These are phyloP conservation scores for Backusella liffmaniae DNA, from an alignment of 192 early-diverging fungal genomes.

Conservation along the genomic window DNA sequence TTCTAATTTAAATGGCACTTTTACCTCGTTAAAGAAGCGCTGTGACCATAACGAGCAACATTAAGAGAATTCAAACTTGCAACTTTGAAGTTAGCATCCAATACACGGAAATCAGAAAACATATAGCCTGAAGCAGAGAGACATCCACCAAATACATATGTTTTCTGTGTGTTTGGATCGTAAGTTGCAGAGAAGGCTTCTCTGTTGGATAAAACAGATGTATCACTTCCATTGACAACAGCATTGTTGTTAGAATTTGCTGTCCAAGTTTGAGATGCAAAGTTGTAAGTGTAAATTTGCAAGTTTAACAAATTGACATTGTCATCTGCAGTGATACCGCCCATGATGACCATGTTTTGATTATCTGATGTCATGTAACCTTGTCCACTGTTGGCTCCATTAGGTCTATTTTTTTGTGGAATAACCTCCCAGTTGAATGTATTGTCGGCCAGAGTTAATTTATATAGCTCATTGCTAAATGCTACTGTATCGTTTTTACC, in stretches of 20 bases:
- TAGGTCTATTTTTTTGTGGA: constrained; percentile 7
- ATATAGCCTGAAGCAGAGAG: background rate
- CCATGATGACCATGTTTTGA: constrained; percentile 7
- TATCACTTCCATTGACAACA: background rate
- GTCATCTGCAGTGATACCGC: background rate
- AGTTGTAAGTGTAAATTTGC: constrained; percentile 12
- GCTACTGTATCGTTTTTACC: constrained; percentile 6
- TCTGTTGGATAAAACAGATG: background rate
- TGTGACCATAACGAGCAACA: constrained; percentile 22
- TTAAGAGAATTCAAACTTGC: background rate
- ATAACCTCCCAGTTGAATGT: constrained; percentile 14
- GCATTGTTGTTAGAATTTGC: background rate
- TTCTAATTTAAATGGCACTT: background rate
- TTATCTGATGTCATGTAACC: constrained; percentile 10
- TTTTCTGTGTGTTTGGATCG: background rate
- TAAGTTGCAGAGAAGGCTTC: constrained; percentile 17
- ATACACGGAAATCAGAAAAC: constrained; percentile 12
- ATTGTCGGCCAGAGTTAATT: constrained; percentile 10
- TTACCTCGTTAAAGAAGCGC: constrained; percentile 21
- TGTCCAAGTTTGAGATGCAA: constrained; percentile 13
- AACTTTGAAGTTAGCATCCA: constrained; percentile 8
- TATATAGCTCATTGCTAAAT: constrained; percentile 21
- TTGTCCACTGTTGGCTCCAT: background rate
- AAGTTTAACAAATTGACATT: background rate
- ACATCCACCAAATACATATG: constrained; percentile 25